Percentiles rank a stretch among this genome's conserved stretches.
Evolutionary conservation across 805 yeast genomes (phyloP).

Genomic region (Maudiozyma turicensis): DNA sequence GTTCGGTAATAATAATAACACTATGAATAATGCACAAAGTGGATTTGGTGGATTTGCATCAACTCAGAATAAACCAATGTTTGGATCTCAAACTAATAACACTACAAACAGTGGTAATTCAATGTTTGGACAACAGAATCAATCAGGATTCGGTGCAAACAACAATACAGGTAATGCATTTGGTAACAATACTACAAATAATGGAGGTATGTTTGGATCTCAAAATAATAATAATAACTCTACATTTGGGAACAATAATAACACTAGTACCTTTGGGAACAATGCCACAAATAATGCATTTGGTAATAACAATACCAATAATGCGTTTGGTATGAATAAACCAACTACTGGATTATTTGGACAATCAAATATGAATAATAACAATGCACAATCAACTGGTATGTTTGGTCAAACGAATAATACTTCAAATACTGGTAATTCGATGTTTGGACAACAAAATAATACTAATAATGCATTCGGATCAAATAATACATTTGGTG

Average conservation of each 20-base stretch:
- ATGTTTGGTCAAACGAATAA: slow-evolving; percentile 28
- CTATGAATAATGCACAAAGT: slow-evolving; percentile 19
- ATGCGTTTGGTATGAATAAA: slow-evolving; percentile 29
- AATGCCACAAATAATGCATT: slow-evolving; percentile 10
- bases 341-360: slow-evolving; percentile 12
- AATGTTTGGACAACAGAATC: slow-evolving; percentile 21
- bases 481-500: background rate
- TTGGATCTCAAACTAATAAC: slow-evolving; percentile 8
- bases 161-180: slow-evolving; percentile 19
- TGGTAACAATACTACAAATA: slow-evolving; percentile 21
- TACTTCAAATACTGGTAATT: slow-evolving; percentile 10
- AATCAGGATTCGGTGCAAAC: background rate
- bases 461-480: slow-evolving; percentile 3
- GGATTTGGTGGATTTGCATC: slow-evolving; percentile 29
- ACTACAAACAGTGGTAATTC: slow-evolving; percentile 9
- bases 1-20: slow-evolving; percentile 14
- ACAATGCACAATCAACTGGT: slow-evolving; percentile 24
- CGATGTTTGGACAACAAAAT: slow-evolving; percentile 14
- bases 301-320: slow-evolving; percentile 2
- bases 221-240: slow-evolving; percentile 19
- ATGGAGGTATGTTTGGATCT: slow-evolving; percentile 9
- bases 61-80: slow-evolving; percentile 4
- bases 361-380: slow-evolving; percentile 1
- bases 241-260: slow-evolving; percentile 17
- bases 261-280: slow-evolving; percentile 20